Evolutionary conservation across 768 basidiomycete species (phyloP).

Genomic region (Pisolithus albus): DNA sequence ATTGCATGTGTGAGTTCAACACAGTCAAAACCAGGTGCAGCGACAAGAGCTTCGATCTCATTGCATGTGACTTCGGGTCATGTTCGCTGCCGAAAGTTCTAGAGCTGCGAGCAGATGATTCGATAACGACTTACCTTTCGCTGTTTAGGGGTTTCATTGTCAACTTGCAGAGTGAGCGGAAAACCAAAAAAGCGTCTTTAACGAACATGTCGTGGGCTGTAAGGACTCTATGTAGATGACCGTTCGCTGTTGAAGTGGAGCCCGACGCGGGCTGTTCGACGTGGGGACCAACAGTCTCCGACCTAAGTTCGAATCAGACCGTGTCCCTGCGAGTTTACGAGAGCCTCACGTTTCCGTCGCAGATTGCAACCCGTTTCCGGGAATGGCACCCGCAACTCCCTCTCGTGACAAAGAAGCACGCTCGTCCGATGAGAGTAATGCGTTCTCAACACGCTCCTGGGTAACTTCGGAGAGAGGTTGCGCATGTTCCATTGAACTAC

Average conservation of each 20-base stretch:
- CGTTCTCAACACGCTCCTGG: not conserved
- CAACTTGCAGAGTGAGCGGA: conserved; percentile 92
- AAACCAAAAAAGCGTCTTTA: conserved; percentile 97
- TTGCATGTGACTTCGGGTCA: conserved; percentile 93
- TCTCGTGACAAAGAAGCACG: not conserved
- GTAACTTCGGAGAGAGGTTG: conserved; percentile 1
- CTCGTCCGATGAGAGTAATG: conserved; percentile 2
- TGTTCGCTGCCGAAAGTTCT: conserved; percentile 56
- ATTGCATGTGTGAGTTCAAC: conserved; percentile 81
- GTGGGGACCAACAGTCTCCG: conserved; percentile 17
- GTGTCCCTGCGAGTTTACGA: not conserved
- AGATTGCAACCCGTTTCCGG: conserved; percentile 3
- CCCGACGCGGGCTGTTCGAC: conserved; percentile 15
- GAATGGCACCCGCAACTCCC: not conserved
- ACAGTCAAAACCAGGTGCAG: conserved; percentile 91
- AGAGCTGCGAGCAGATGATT: conserved; percentile 7
- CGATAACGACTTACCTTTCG: conserved; percentile 61
- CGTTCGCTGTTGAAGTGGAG: conserved; percentile 10
- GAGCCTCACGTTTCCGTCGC: conserved; percentile 18
- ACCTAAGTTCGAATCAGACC: conserved; percentile 4
- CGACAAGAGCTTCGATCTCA: conserved; percentile 93
- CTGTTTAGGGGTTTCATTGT: conserved; percentile 95
- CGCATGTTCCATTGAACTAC: not conserved
- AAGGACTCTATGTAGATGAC: conserved; percentile 37
- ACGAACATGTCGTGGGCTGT: conserved; percentile 84